Conservation (phyloP, 2,329 filamentous ascomycete genomes). For the Laburnicola sp. region DNA sequence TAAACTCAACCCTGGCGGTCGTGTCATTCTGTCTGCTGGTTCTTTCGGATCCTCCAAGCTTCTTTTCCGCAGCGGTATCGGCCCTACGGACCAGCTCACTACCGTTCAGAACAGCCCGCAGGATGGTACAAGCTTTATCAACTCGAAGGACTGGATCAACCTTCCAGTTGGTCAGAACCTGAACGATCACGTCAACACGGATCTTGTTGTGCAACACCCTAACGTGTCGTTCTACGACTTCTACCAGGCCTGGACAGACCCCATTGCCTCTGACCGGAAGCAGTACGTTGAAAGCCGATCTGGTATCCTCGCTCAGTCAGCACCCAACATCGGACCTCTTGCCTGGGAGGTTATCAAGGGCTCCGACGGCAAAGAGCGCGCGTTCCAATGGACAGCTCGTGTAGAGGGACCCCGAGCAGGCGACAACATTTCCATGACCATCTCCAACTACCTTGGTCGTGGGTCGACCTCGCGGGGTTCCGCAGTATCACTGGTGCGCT, state of each 20-base stretch:
- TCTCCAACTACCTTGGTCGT: conserved; percentile 63
- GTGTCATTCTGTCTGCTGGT: conserved; percentile 31
- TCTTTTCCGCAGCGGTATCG: conserved; percentile 32
- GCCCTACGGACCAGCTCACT: conserved; percentile 28
- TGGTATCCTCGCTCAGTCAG: conserved; percentile 66
- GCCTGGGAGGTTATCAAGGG: conserved; percentile 63
- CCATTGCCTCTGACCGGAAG: conserved; percentile 46
- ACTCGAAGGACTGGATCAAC: conserved; percentile 25
- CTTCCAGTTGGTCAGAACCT: conserved; percentile 46
- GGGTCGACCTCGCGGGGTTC: conserved; percentile 64
- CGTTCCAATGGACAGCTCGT: conserved; percentile 68
- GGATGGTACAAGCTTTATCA: conserved; percentile 48
- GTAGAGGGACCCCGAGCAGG: conserved; percentile 59
- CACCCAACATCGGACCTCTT: conserved; percentile 66
- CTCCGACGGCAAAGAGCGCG: conserved; percentile 62
- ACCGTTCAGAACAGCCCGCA: conserved; percentile 37
- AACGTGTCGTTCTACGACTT: conserved; percentile 66
- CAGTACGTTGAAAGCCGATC: conserved; percentile 53
- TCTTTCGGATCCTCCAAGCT: conserved; percentile 28
- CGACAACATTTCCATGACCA: conserved; percentile 46
- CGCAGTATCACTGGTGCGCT: conserved; percentile 63
- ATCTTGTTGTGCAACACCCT: conserved; percentile 56
- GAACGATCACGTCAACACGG: conserved; percentile 61
- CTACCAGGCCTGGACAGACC: conserved; percentile 60
- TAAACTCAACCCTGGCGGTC: conserved; percentile 23